Base-by-base conservation (phyloP, 768 basidiomycete genomes). In the Tricholoma terreum region DNA sequence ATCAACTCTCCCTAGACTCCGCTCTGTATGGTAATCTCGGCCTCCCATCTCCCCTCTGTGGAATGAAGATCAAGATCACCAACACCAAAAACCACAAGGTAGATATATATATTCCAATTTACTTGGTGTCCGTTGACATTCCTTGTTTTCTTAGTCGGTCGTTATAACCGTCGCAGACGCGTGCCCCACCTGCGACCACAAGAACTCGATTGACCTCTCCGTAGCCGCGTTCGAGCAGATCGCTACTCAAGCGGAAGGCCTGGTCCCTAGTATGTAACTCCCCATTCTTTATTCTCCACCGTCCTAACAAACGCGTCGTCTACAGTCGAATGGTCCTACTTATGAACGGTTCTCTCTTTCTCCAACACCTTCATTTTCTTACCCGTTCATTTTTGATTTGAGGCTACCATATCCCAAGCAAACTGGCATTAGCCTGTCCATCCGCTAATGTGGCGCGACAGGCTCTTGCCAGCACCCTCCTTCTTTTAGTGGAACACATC, bases 151-250 rank as follows among this genome's bases (percentile, higher is more conserved):
- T 63, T 21, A 76, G 70, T 67, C 70, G n/a, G 79, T 89, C 57
- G 76, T 70, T 3, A 92, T 85, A 45, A 80, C 76, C 22, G 77
- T 97, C 61, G 90, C 82, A 11, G 92, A 94, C 63, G 85, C 80
- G 35, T 97, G 93, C 78, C 92, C 92, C 22, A 87, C 86, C 17
- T 96, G 92, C 75, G 51, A 65, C 0, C 84, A 81, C 63, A 33
- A 34, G 27, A 80, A 87, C 70, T 89, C 86, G 14, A 84, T 97
- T 66, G 89, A 92, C 65, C 76, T 91, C 42, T 90, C 89, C n/a
- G 54, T 62, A 50, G 84, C 65, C 54, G 88, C 90, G 45, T 94
- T 95, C 81, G 30, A 71, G 22, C 63, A 68, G 14, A 80, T 95
- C 56, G 83, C 81, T 46, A 54, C 69, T 48, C 65, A 76, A 42